Evolutionary conservation across 2,329 filamentous ascomycete species (phyloP).

Genomic region (Epicoccum nigrum): DNA sequence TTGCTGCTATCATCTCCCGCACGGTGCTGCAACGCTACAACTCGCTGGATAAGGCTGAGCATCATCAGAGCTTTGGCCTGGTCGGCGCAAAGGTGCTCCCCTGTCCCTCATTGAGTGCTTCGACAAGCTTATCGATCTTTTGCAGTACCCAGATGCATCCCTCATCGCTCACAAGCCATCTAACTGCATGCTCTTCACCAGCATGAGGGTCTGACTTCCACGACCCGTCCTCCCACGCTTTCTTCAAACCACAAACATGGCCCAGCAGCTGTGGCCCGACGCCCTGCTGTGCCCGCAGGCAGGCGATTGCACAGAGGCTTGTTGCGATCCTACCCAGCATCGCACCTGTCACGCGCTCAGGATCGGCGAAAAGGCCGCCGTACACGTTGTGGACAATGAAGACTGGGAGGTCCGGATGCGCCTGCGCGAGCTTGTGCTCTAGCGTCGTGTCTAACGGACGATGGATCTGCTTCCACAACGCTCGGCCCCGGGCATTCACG

Average conservation of each 20-base stretch:
- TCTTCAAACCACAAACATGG: conserved; percentile 80
- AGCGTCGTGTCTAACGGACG: conserved; percentile 75
- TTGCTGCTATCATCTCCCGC: too few relatives aligned
- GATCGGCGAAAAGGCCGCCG: conserved; percentile 74
- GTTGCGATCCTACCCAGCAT: conserved; percentile 75
- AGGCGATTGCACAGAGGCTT: conserved; percentile 74
- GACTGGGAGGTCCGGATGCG: conserved; percentile 81
- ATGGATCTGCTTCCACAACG: conserved; percentile 79
- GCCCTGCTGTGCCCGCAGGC: conserved; percentile 77
- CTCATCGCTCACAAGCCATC: conserved; percentile 69
- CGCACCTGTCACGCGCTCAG: conserved; percentile 55
- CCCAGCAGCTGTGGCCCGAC: conserved; percentile 82
- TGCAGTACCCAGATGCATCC: conserved; percentile 68
- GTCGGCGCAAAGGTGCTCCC: conserved; percentile 42
- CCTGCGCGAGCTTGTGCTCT: conserved; percentile 70
- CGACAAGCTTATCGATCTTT: conserved; percentile 66
- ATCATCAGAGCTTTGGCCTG: conserved; percentile 39
- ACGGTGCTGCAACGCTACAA: too few relatives aligned
- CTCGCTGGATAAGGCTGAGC: too few relatives aligned
- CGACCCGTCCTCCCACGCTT: conserved; percentile 73
- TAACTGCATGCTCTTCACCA: conserved; percentile 59
- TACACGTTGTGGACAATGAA: conserved; percentile 80
- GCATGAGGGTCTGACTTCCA: conserved; percentile 56
- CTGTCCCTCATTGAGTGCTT: conserved; percentile 34
- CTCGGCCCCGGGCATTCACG: conserved; percentile 61